Base-by-base conservation (phyloP, 73 alveolate genomes). In the Paramecium bursaria region DNA sequence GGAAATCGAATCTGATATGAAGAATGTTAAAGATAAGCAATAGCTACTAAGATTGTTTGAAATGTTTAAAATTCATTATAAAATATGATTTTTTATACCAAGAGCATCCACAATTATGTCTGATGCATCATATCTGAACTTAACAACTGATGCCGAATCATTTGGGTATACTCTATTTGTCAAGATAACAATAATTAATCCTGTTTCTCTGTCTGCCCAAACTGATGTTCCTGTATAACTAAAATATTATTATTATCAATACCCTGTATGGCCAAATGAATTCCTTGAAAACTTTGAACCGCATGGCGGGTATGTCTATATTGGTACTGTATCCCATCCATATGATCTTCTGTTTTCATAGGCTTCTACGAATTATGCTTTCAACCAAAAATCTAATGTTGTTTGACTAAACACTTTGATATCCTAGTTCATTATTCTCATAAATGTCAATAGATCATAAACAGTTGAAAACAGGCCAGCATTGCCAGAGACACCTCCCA, bases 401-500 rank as follows among this genome's bases (percentile, higher is more conserved):
- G 51, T 73, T 35, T 61, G 48, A 53, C 35, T 27, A 47, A 79
- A 79, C 1, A 79, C 42, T 22, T 54, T 11, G 21, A 60, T 51
- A 14, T 2, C 46, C 47, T 79, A 39, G 13, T 31, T 48, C 90
- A 85, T 85, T 77, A 85, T 73, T n/a, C 42, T 52, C 90, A 85
- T 85, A 53, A 85, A 85, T 49, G 29, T 67, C 0, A 74, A 26
- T 21, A 85, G 74, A 85, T 85, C 90, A 27, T 17, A 42, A 1
- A 54, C 86, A 49, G 86, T 85, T 31, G 90, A 67, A 33, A 85
- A 85, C 10, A 85, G 25, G 4, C 90, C 90, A 19, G 90, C 90
- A 85, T 85, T 85, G 50, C 90, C 90, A 3, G 90, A 67, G 0
- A 85, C 90, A 14, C 90, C 90, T 23, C 79, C 90, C 33, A 85